Conservation (phyloP, 2,329 filamentous ascomycete genomes). For the Apiospora aurea region DNA sequence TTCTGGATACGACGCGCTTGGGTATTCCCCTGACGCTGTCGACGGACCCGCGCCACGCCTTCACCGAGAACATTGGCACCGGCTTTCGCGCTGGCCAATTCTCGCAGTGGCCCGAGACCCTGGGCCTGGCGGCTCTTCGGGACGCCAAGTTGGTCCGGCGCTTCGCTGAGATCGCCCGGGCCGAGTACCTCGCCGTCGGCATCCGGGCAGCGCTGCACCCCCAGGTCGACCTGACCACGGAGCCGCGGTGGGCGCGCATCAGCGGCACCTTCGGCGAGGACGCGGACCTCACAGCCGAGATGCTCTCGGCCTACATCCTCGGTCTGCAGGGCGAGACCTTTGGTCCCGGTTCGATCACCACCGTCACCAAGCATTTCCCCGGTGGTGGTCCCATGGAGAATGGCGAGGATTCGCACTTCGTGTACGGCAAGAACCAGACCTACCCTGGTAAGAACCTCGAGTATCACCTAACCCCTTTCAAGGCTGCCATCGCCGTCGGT, state of each 20-base stretch:
- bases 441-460: slow-evolving; percentile 60
- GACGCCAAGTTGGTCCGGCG: slow-evolving; percentile 50
- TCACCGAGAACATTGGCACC: slow-evolving; percentile 51
- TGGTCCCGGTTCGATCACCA: slow-evolving; percentile 52
- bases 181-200: slow-evolving; percentile 53
- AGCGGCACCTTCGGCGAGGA: slow-evolving; percentile 56
- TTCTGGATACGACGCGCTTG: slow-evolving; percentile 50
- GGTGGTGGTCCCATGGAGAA: slow-evolving; percentile 55
- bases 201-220: slow-evolving; percentile 56
- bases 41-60: slow-evolving; percentile 55
- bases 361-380: slow-evolving; percentile 62
- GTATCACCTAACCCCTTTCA: slow-evolving; percentile 58
- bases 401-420: slow-evolving; percentile 60
- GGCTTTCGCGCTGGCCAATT: slow-evolving; percentile 52
- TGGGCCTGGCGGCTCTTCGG: slow-evolving; percentile 58
- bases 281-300: slow-evolving; percentile 47
- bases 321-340: slow-evolving; percentile 55
- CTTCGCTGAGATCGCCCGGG: slow-evolving; percentile 57
- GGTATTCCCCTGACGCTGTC: slow-evolving; percentile 58
- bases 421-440: slow-evolving; percentile 57
- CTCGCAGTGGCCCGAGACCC: slow-evolving; percentile 58
- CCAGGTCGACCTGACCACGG: slow-evolving; percentile 58
- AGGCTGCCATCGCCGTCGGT: slow-evolving; percentile 56
- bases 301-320: slow-evolving; percentile 52
- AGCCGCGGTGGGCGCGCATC: slow-evolving; percentile 58